Conservation (phyloP, 2,329 filamentous ascomycete species). For the Dactylellina drechsleri region DNA sequence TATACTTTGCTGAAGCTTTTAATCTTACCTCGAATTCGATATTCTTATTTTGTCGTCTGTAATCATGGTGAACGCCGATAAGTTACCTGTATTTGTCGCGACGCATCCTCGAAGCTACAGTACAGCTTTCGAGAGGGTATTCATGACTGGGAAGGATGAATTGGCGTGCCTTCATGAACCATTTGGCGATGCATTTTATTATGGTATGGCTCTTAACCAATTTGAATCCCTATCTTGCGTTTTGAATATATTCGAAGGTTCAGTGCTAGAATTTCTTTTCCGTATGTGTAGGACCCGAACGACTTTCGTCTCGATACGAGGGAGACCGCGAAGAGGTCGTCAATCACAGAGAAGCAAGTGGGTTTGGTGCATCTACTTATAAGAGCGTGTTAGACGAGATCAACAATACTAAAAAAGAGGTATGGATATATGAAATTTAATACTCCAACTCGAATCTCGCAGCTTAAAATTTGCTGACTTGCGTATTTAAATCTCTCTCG, state of each 20-base stretch:
- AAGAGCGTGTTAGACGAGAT: slow-evolving; percentile 80
- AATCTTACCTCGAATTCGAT: neutral
- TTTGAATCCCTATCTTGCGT: too few species aligned
- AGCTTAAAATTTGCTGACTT: neutral
- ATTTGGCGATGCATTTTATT: slow-evolving; percentile 97
- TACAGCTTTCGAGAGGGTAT: slow-evolving; percentile 96
- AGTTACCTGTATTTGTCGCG: slow-evolving; percentile 80
- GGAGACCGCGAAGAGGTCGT: slow-evolving; percentile 66
- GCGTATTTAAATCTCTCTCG: slow-evolving; percentile 62
- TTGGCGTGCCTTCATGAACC: slow-evolving; percentile 91
- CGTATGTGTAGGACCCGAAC: slow-evolving; percentile 70
- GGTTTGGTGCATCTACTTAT: slow-evolving; percentile 77
- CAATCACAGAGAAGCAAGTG: slow-evolving; percentile 68
- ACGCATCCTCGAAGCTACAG: slow-evolving; percentile 96
- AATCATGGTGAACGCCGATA: slow-evolving; percentile 59
- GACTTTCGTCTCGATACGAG: slow-evolving; percentile 81
- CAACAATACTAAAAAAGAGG: slow-evolving; percentile 77
- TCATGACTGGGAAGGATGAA: slow-evolving; percentile 89
- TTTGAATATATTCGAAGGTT: too few species aligned
- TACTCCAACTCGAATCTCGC: neutral
- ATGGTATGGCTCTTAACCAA: slow-evolving; percentile 65
- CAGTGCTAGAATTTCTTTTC: neutral
- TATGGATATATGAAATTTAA: slow-evolving; percentile 63
- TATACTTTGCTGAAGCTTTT: neutral
- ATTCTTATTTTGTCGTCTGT: neutral